Evolutionary conservation across 176 grass and related monocot species (phyloP).

Genomic region (Thalia dealbata): DNA sequence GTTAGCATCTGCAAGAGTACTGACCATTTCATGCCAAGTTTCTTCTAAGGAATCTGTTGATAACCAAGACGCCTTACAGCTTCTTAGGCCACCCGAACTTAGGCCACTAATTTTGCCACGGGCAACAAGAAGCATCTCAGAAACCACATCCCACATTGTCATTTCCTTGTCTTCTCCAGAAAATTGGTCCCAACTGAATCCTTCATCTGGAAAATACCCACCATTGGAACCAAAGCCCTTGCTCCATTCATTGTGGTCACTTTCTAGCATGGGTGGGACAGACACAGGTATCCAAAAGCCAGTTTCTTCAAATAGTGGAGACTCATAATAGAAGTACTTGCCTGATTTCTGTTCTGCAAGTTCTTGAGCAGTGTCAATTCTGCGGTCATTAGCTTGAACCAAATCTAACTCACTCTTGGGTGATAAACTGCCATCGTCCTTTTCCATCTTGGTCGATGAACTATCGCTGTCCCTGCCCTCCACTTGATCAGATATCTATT

Average conservation of each 20-base stretch:
- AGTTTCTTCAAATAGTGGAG: slow-evolving; percentile 50
- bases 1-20: slow-evolving; percentile 41
- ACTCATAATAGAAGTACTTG: slow-evolving; percentile 36
- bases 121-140: slow-evolving; percentile 59
- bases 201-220: slow-evolving; percentile 51
- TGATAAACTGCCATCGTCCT: background rate
- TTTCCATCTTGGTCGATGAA: background rate
- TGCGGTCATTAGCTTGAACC: background rate
- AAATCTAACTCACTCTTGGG: background rate
- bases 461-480: background rate
- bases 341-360: slow-evolving; percentile 4
- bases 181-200: slow-evolving; percentile 61
- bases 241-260: slow-evolving; percentile 50
- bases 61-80: slow-evolving; percentile 36
- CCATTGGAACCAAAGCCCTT: slow-evolving; percentile 45
- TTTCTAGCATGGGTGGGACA: slow-evolving; percentile 62
- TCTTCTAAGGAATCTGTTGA: slow-evolving; percentile 57
- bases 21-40: slow-evolving; percentile 60
- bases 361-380: slow-evolving; percentile 8
- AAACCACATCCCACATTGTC: slow-evolving; percentile 85
- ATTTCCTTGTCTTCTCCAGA: slow-evolving; percentile 40
- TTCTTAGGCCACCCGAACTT: slow-evolving; percentile 38
- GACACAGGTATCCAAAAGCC: slow-evolving; percentile 79
- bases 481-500: background rate
- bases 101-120: slow-evolving; percentile 42